Conservation (phyloP, 768 basidiomycete species). For the Termitomyces titanicus region DNA sequence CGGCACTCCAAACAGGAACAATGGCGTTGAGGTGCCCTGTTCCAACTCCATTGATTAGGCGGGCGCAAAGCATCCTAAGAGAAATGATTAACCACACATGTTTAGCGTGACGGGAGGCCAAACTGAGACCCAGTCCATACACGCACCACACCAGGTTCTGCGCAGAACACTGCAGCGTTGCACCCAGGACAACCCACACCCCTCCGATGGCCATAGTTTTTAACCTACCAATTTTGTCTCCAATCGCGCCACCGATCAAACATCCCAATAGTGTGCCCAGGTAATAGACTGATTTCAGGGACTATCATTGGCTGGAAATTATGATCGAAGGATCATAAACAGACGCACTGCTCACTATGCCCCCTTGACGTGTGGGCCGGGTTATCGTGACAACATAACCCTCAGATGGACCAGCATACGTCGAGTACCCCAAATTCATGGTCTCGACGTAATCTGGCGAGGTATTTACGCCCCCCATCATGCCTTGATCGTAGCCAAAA, state of each 20-base stretch:
- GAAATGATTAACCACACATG: not conserved
- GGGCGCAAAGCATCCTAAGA: slow-evolving; percentile 42
- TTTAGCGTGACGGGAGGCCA: not conserved
- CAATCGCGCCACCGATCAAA: slow-evolving; percentile 36
- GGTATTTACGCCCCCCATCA: slow-evolving; percentile 47
- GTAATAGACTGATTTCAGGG: slow-evolving; percentile 29
- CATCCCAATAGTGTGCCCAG: slow-evolving; percentile 38
- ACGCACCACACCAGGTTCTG: slow-evolving; percentile 38
- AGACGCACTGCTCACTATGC: slow-evolving; percentile 38
- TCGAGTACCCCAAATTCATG: slow-evolving; percentile 37
- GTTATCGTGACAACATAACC: slow-evolving; percentile 41
- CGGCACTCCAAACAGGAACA: slow-evolving; percentile 43
- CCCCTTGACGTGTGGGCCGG: slow-evolving; percentile 38
- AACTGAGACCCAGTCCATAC: not conserved
- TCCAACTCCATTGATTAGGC: slow-evolving; percentile 40
- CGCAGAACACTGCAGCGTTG: slow-evolving; percentile 37
- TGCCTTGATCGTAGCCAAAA: slow-evolving; percentile 46
- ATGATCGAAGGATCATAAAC: not conserved
- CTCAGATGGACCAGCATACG: slow-evolving; percentile 35
- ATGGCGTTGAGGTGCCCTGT: slow-evolving; percentile 42
- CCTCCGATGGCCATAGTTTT: slow-evolving; percentile 38
- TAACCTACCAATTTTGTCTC: slow-evolving; percentile 37
- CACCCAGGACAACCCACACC: slow-evolving; percentile 38
- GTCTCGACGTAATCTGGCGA: slow-evolving; percentile 39
- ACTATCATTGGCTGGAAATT: not conserved